Evolutionary conservation across 1,139 yeast genomes (phyloP).

Genomic region (Nakaseomyces nivariensis): DNA sequence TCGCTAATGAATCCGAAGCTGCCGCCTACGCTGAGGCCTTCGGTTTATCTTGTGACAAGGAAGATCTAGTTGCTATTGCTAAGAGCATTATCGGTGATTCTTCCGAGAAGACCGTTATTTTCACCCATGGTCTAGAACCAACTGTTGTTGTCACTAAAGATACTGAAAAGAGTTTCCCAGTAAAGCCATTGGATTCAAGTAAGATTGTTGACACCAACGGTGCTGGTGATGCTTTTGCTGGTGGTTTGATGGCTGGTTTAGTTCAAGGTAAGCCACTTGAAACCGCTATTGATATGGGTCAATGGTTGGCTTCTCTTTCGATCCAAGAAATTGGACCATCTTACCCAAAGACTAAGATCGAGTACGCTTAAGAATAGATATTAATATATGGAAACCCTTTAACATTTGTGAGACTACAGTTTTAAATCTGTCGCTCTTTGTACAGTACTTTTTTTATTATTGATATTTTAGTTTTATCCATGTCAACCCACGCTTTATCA

Average conservation of each 20-base stretch:
- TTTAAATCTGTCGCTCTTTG: too few species aligned
- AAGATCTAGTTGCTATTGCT: conserved; percentile 70
- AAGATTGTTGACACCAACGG: conserved; percentile 90
- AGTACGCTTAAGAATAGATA: conserved; percentile 8
- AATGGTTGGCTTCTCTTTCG: conserved; percentile 91
- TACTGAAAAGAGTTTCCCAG: conserved; percentile 46
- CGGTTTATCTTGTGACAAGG: conserved; percentile 40
- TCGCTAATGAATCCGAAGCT: conserved; percentile 97
- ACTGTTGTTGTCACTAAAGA: conserved; percentile 55
- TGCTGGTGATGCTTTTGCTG: conserved; percentile 99
- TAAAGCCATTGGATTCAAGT: conserved; percentile 55
- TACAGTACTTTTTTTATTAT: too few species aligned
- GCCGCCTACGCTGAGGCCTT: conserved; percentile 88
- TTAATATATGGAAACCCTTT: too few species aligned
- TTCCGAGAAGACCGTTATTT: conserved; percentile 67
- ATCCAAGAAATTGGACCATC: conserved; percentile 92
- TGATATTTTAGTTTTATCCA: too few species aligned
- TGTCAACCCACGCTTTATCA: too few species aligned
- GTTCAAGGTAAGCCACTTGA: conserved; percentile 61
- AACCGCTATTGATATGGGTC: conserved; percentile 73
- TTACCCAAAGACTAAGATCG: conserved; percentile 64
- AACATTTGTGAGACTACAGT: too few species aligned
- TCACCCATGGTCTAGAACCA: conserved; percentile 90
- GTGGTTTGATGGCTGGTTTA: conserved; percentile 88
- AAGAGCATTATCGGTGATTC: conserved; percentile 59